Evolutionary conservation across 495 filamentous ascomycete genomes (phyloP), one percentile per base, ranked within the genome.

Genomic region (Neurospora sp.): DNA sequence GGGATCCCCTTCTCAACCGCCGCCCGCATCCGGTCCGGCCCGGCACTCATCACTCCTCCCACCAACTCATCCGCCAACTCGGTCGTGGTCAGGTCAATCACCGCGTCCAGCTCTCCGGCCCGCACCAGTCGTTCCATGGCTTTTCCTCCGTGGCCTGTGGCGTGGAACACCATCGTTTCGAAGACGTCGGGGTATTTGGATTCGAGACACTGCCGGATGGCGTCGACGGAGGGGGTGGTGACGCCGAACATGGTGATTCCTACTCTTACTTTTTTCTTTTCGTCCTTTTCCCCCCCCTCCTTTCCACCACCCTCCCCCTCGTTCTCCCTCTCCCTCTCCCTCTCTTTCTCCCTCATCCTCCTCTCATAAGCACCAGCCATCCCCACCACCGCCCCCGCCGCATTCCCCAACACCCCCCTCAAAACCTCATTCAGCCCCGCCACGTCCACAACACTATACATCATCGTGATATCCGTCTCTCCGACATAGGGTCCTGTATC

Each of bases 231-330:
- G 0, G 89, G 89, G 0, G 89, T 92, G 1, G 91, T 93, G 9
- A 93, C 90, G 9, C 90, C 91, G 75, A 92, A 93, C 90, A 92
- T 92, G 39, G 89, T 90, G 47, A 92, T 85, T 0, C 86, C 90
- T 12, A 92, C 81, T 0, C 83, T 75, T 27, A 79, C 84, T 74
- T 85, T 87, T 0, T 70, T 8, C 20, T 37, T 18, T 8, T 18
- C 27, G 59, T n/a, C 12, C 53, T 4, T 35, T 31, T 5, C 4
- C 12, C 2, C 47, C 3, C n/a, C 42, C 41, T 70, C 38, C 72
- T 8, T 18, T 18, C 68, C n/a, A n/a, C n/a, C n/a, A n/a, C n/a
- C n/a, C n/a, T n/a, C n/a, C n/a, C n/a, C n/a, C n/a, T n/a, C n/a
- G n/a, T n/a, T n/a, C n/a, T n/a, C 27, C 69, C 39, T 12, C 10